These are phyloP conservation scores for Pseudogymnoascus sp. DNA, from an alignment of 2,329 filamentous ascomycete species.

Conservation along the genomic window DNA sequence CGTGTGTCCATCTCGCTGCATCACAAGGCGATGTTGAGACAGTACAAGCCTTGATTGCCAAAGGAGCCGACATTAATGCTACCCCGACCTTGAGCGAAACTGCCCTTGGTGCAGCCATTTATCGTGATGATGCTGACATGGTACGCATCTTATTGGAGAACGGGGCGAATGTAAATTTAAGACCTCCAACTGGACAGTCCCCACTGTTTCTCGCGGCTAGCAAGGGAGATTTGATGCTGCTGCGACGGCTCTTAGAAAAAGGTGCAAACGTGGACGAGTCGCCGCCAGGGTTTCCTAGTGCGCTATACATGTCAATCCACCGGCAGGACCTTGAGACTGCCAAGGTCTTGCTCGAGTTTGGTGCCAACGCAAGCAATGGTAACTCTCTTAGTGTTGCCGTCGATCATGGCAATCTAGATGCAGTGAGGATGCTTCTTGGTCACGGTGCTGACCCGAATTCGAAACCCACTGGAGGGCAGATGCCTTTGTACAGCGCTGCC, in stretches of 20 bases:
- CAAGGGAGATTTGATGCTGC: slow-evolving; percentile 5
- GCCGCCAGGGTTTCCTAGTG: background rate
- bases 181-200: slow-evolving; percentile 10
- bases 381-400: slow-evolving; percentile 13
- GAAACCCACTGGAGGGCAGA: background rate
- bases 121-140: slow-evolving; percentile 1
- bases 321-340: background rate
- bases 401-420: slow-evolving; percentile 4
- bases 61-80: background rate
- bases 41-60: background rate
- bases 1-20: background rate
- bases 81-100: background rate
- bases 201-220: slow-evolving; percentile 16
- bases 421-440: slow-evolving; percentile 13
- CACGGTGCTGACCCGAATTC: slow-evolving; percentile 13
- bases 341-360: background rate
- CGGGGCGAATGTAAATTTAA: slow-evolving; percentile 13
- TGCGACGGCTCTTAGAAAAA: slow-evolving; percentile 13
- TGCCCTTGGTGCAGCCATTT: slow-evolving; percentile 12
- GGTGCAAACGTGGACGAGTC: slow-evolving; percentile 15
- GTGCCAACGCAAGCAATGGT: background rate
- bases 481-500: slow-evolving; percentile 12
- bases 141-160: slow-evolving; percentile 11
- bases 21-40: background rate
- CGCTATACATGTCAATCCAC: background rate